Conservation (phyloP, 2,329 filamentous ascomycete genomes). For the Paracoccidioides brasiliensis region DNA sequence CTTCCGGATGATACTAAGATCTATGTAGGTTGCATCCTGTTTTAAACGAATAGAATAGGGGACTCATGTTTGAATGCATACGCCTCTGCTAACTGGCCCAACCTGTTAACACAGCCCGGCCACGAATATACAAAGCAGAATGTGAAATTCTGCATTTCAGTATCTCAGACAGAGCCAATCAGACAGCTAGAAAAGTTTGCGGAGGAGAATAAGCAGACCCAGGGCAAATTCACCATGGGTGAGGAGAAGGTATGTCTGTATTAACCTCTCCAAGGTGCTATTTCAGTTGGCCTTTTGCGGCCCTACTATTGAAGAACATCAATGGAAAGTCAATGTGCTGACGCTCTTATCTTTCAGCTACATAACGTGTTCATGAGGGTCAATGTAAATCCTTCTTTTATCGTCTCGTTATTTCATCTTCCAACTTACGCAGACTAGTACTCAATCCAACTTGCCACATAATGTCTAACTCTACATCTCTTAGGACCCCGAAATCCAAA, state of each 20-base stretch:
- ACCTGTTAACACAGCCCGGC: slow-evolving; percentile 50
- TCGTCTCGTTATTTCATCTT: background rate
- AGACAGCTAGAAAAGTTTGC: slow-evolving; percentile 67
- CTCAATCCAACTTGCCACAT: too few relatives aligned
- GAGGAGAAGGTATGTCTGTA: slow-evolving; percentile 67
- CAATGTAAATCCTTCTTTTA: slow-evolving; percentile 41
- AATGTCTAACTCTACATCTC: background rate
- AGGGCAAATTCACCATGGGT: slow-evolving; percentile 90
- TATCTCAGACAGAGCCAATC: slow-evolving; percentile 61
- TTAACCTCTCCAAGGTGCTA: too few relatives aligned
- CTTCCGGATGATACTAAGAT: slow-evolving; percentile 86
- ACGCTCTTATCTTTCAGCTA: slow-evolving; percentile 37
- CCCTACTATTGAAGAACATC: too few relatives aligned
- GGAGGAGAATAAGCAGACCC: slow-evolving; percentile 69
- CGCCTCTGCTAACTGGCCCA: background rate
- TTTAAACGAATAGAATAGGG: background rate
- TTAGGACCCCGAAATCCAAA: slow-evolving; percentile 70
- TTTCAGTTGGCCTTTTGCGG: too few relatives aligned
- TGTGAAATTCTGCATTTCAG: slow-evolving; percentile 70
- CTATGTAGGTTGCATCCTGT: slow-evolving; percentile 48
- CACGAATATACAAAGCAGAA: slow-evolving; percentile 99
- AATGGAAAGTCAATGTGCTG: too few relatives aligned
- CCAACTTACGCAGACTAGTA: background rate
- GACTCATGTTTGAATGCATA: background rate
- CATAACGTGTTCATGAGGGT: slow-evolving; percentile 97